Evolutionary conservation across 257 asterid species (phyloP).

Genomic region (Primulina huaijiensis): DNA sequence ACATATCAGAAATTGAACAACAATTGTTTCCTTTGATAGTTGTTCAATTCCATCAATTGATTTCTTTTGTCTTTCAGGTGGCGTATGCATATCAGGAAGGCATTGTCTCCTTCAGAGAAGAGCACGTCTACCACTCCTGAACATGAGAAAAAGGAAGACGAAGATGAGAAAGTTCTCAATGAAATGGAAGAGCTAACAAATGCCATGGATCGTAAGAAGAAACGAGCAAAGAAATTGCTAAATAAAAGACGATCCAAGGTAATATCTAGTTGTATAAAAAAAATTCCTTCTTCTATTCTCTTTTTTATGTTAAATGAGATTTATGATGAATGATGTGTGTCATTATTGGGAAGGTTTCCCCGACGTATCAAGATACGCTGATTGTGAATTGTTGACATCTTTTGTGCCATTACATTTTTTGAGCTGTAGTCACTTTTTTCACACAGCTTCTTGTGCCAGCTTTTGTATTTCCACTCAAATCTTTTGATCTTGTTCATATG

Average conservation of each 20-base stretch:
- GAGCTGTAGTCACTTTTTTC: not conserved
- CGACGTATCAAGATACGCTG: not conserved
- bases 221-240: conserved; percentile 55
- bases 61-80: conserved; percentile 47
- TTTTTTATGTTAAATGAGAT: not conserved
- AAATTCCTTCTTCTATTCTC: conserved; percentile 2
- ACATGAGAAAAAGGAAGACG: conserved; percentile 51
- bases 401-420: not conserved
- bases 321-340: not conserved
- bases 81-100: conserved; percentile 77
- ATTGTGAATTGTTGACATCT: not conserved
- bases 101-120: conserved; percentile 70
- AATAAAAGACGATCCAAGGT: conserved; percentile 87
- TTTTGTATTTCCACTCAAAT: not conserved
- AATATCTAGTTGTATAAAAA: not conserved
- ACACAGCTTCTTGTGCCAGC: not conserved
- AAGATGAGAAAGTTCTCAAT: conserved; percentile 63
- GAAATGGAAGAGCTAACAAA: conserved; percentile 84
- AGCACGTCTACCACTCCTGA: conserved; percentile 36
- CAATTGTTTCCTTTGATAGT: not conserved
- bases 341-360: not conserved
- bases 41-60: conserved; percentile 11
- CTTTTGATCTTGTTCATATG: not conserved
- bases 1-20: not conserved
- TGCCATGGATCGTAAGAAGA: conserved; percentile 84